phyloP scores from a whole-genome alignment of 2,329 filamentous ascomycete species.

The Diplodia intermedia region DNA sequence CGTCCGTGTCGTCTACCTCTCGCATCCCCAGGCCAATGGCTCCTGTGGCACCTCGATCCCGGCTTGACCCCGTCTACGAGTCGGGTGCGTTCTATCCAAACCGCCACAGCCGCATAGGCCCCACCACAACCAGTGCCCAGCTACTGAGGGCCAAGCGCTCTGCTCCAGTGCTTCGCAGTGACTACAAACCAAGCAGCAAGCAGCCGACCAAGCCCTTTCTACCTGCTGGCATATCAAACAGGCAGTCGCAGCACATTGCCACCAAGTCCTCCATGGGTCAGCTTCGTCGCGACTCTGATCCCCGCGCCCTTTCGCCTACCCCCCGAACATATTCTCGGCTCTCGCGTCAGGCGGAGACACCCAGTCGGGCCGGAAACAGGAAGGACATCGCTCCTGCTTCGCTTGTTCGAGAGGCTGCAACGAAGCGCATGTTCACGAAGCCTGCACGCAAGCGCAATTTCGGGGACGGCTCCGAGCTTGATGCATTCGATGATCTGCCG shows the following conservation, averaged over 20 bases:
- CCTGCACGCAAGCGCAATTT: constrained; percentile 76
- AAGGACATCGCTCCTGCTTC: constrained; percentile 58
- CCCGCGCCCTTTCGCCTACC: constrained; percentile 56
- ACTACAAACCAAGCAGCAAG: constrained; percentile 63
- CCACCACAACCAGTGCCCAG: constrained; percentile 61
- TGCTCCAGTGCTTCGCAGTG: constrained; percentile 62
- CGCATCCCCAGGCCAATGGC: constrained; percentile 78
- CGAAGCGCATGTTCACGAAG: constrained; percentile 75
- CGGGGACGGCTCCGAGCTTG: constrained; percentile 90
- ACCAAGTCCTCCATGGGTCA: constrained; percentile 74
- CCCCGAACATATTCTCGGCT: constrained; percentile 56
- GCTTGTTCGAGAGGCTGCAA: constrained; percentile 59
- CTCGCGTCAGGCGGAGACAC: constrained; percentile 57
- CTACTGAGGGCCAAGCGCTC: constrained; percentile 67
- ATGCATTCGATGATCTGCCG: constrained; percentile 92
- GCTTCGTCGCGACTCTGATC: constrained; percentile 83
- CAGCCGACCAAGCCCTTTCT: constrained; percentile 71
- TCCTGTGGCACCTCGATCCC: constrained; percentile 56
- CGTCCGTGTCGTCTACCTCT: constrained; percentile 56
- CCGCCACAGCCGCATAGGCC: constrained; percentile 63
- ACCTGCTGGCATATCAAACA: constrained; percentile 74
- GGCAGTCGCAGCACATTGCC: constrained; percentile 78
- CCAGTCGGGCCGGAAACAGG: constrained; percentile 53
- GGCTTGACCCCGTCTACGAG: constrained; percentile 92
- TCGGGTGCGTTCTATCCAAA: constrained; percentile 76